Conservation (phyloP, 2,329 filamentous ascomycete genomes). For the Fusarium sp. region DNA sequence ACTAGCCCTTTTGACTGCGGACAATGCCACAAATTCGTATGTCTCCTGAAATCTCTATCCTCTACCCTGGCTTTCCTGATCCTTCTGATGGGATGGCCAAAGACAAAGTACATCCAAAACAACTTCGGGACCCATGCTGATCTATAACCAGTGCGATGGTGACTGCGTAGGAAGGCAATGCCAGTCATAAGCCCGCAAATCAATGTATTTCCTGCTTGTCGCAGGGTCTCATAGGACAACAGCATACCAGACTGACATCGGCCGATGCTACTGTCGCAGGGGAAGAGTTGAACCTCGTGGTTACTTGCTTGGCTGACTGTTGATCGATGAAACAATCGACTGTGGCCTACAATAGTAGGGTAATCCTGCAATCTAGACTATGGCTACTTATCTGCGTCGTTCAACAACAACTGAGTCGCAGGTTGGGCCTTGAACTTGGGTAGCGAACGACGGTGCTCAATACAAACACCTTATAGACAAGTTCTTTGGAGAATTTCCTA, state of each 20-base stretch:
- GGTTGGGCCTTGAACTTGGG: not conserved
- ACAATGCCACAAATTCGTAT: not conserved
- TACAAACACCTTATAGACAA: not conserved
- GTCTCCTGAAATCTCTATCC: not conserved
- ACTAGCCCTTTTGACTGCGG: not conserved
- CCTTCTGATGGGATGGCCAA: not conserved
- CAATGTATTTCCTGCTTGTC: not conserved
- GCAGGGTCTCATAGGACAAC: not conserved
- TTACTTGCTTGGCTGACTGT: not conserved
- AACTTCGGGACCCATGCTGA: not conserved
- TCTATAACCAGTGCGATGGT: not conserved
- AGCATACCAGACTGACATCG: not conserved
- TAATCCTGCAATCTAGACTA: not conserved
- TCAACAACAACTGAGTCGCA: not conserved
- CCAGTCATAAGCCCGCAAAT: not conserved
- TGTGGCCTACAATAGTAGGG: fast-evolving
- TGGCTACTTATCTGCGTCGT: not conserved
- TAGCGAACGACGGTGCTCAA: not conserved
- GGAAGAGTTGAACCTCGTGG: not conserved
- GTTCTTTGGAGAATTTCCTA: not conserved
- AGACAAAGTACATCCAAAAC: not conserved
- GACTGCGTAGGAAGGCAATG: not conserved
- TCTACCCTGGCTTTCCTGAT: not conserved
- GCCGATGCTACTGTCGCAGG: not conserved
- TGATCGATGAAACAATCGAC: not conserved